A percentile compares a stretch with the other conserved stretches of the same genome.
These are phyloP conservation scores for Boletus semigastroideus DNA, from an alignment of 1,284 basidiomycete genomes.

Conservation along the genomic window DNA sequence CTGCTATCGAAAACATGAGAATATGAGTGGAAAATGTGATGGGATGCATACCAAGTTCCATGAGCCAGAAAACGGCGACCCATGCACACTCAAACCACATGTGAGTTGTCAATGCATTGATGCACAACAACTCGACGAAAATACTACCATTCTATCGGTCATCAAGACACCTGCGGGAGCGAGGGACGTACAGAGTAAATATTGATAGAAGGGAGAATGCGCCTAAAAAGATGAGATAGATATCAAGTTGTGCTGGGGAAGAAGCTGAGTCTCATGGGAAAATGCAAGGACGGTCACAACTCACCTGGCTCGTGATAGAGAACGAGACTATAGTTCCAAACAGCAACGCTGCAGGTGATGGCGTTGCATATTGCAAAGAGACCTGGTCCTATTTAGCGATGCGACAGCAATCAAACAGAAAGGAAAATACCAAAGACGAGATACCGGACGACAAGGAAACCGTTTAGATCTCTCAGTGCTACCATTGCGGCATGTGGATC, in stretches of 20 bases:
- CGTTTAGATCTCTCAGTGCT: constrained; percentile 20
- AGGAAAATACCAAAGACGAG: constrained; percentile 47
- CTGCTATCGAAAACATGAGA: constrained; percentile 37
- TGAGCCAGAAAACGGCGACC: constrained; percentile 54
- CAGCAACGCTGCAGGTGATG: constrained; percentile 61
- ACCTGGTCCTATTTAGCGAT: constrained; percentile 38
- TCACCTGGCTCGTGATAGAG: constrained; percentile 37
- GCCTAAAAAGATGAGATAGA: constrained; percentile 63
- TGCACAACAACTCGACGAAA: constrained; percentile 57
- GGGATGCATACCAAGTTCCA: constrained; percentile 57
- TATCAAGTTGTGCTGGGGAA: constrained; percentile 48
- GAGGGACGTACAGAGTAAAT: constrained; percentile 54
- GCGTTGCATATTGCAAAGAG: constrained; percentile 65
- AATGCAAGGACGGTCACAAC: constrained; percentile 17
- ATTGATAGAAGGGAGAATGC: constrained; percentile 56
- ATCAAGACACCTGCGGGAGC: neutral
- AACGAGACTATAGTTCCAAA: constrained; percentile 65
- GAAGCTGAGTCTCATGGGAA: neutral
- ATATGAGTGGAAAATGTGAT: neutral
- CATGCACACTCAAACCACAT: constrained; percentile 75
- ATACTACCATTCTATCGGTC: constrained; percentile 41
- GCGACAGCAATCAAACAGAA: neutral
- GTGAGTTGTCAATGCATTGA: constrained; percentile 50
- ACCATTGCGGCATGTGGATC: constrained; percentile 31
- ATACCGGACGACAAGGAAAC: constrained; percentile 45